These are phyloP conservation scores for Glomus cerebriforme DNA, from an alignment of 192 early-diverging fungal genomes.

Conservation along the genomic window DNA sequence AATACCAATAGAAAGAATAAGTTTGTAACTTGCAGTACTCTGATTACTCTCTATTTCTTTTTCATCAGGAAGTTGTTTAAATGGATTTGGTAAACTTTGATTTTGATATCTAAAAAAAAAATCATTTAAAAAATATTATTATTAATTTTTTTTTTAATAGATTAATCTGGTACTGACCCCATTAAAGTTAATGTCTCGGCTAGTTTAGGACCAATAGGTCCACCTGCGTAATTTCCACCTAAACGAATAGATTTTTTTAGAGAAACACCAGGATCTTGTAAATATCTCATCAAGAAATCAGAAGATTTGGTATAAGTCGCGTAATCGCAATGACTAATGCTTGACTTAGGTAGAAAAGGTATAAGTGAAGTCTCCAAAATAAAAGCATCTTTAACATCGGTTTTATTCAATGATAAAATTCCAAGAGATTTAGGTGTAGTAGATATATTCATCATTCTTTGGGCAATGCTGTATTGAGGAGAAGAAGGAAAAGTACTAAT, in stretches of 20 bases:
- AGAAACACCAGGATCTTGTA: slow-evolving; percentile 39
- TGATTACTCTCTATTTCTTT: neutral
- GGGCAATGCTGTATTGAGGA: slow-evolving; percentile 18
- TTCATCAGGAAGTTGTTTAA: neutral
- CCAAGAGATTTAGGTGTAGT: slow-evolving; percentile 20
- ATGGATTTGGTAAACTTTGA: neutral
- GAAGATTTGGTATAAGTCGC: slow-evolving; percentile 27
- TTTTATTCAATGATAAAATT: slow-evolving; percentile 9
- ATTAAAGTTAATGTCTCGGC: neutral
- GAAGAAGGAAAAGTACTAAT: neutral
- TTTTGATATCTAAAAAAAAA: neutral
- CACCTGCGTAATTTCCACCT: slow-evolving; percentile 24
- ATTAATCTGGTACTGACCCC: neutral
- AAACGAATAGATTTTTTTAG: slow-evolving; percentile 24
- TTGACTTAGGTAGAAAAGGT: slow-evolving; percentile 41
- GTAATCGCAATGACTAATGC: slow-evolving; percentile 46
- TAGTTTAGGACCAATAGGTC: slow-evolving; percentile 44
- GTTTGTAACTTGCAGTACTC: too few species aligned
- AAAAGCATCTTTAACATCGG: slow-evolving; percentile 5
- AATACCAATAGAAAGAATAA: too few species aligned
- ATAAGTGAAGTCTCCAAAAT: slow-evolving; percentile 43
- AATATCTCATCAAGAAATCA: slow-evolving; percentile 51
- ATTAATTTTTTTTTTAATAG: neutral
- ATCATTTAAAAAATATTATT: neutral
- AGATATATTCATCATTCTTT: neutral